Percentiles rank a stretch among this genome's conserved stretches.
These are phyloP conservation scores for Lactarius hengduanensis DNA, from an alignment of 768 basidiomycete species.

Conservation along the genomic window DNA sequence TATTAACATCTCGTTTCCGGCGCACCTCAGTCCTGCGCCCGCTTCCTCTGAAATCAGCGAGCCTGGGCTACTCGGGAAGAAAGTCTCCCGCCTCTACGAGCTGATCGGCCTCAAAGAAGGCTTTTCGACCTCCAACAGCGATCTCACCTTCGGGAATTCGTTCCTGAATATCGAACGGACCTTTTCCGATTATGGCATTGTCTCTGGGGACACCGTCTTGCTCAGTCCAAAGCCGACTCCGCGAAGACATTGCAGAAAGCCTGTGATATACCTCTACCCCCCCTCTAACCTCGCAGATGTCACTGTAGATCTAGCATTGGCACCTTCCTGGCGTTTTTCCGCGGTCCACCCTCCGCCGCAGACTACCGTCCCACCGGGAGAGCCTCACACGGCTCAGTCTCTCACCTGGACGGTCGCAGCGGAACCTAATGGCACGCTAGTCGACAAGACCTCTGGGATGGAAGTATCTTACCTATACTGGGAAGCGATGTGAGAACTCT, in stretches of 20 bases:
- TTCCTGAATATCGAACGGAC: neutral
- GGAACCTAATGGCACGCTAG: conserved; percentile 15
- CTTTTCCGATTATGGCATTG: neutral
- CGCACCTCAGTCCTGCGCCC: neutral
- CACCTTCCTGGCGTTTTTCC: conserved; percentile 14
- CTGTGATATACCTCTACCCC: conserved; percentile 20
- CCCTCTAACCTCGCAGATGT: conserved; percentile 13
- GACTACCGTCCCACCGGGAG: neutral
- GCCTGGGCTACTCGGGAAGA: neutral
- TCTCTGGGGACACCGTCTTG: conserved; percentile 3
- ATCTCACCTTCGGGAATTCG: neutral
- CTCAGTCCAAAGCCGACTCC: neutral
- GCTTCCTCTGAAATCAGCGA: neutral
- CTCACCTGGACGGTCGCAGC: conserved; percentile 17
- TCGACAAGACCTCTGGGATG: conserved; percentile 9
- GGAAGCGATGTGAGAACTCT: conserved; percentile 20
- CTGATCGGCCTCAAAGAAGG: neutral
- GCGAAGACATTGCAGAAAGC: conserved; percentile 2
- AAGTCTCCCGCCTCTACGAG: neutral
- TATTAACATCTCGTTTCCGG: conserved; percentile 2
- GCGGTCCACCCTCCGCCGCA: conserved; percentile 16
- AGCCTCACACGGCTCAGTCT: conserved; percentile 1
- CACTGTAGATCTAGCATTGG: conserved; percentile 8
- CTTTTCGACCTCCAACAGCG: neutral
- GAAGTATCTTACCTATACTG: conserved; percentile 23